Base-by-base conservation (phyloP, 495 filamentous ascomycete species). In the Wilcoxina mikolae region DNA sequence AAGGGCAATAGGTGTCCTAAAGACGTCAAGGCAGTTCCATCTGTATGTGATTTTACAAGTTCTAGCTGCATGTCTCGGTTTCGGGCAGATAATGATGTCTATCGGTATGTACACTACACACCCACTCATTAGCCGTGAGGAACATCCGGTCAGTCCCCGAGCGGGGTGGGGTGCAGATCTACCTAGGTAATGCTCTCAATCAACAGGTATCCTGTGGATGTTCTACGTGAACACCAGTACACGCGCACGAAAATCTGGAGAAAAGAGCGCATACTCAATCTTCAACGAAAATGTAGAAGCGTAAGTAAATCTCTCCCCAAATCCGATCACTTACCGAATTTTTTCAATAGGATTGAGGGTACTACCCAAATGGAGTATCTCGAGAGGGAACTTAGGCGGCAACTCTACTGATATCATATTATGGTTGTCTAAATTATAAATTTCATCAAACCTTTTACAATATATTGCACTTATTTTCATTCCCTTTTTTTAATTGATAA, bases 181-280 rank as follows among this genome's bases (percentile, higher is more conserved):
- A n/a, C n/a, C n/a, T n/a, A n/a, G n/a, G n/a, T n/a, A n/a, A n/a
- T n/a, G n/a, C n/a, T n/a, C n/a, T n/a, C n/a, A 15, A 25, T 46
- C 15, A 20, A 23, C 33, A 66, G 63, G 62, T 10, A 62, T 68
- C 33, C 35, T 68, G 27, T 68, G 67, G 67, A 68, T 68, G 56
- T 62, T 62, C 52, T 60, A 62, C 51, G 63, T 52, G 15, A 68
- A 68, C 29, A 68, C 67, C 31, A 57, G 66, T n/a, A 29, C 12
- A 15, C 15, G 27, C 11, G 56, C 57, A 54, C 57, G 66, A 39
- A 62, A 60, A 48, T 48, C 59, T 26, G 67, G 66, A 20, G 67
- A 68, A 47, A 67, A 67, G 38, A 67, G 66, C 28, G 67, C 66
- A 12, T 68, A 68, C 58, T 68, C 63, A 18, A 44, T 68, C 10